Percentiles rank a stretch among this genome's conserved stretches.
Evolutionary conservation across 768 basidiomycete genomes (phyloP).

Genomic region (Trametes cubensis): DNA sequence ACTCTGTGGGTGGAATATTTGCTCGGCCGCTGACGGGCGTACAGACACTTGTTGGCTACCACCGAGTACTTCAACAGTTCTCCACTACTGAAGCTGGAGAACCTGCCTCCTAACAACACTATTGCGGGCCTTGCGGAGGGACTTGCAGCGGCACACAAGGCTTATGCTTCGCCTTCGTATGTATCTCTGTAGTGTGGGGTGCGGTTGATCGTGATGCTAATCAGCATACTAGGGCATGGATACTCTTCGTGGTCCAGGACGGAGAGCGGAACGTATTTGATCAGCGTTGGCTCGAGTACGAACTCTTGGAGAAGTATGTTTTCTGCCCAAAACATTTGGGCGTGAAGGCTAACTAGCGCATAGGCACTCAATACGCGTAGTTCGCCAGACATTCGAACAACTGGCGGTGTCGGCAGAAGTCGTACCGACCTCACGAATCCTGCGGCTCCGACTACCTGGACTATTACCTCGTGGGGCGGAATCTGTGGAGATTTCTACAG

Average conservation of each 20-base stretch:
- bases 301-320: slow-evolving; percentile 74
- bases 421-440: slow-evolving; percentile 42
- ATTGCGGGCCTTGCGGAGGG: slow-evolving; percentile 72
- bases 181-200: slow-evolving; percentile 3
- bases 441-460: slow-evolving; percentile 44
- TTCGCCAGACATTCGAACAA: slow-evolving; percentile 77
- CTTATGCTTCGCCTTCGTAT: slow-evolving; percentile 63
- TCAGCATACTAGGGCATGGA: slow-evolving; percentile 43
- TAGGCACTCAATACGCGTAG: slow-evolving; percentile 74
- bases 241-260: slow-evolving; percentile 89
- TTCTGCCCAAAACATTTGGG: background rate
- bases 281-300: slow-evolving; percentile 87
- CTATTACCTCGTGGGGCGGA: slow-evolving; percentile 38
- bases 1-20: background rate
- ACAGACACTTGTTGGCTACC: slow-evolving; percentile 65
- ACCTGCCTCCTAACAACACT: slow-evolving; percentile 76
- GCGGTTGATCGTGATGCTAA: background rate
- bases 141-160: slow-evolving; percentile 76
- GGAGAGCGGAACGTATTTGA: slow-evolving; percentile 95
- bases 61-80: slow-evolving; percentile 71
- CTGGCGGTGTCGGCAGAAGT: slow-evolving; percentile 62
- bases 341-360: background rate
- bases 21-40: background rate
- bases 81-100: slow-evolving; percentile 50
- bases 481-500: slow-evolving; percentile 73